These are phyloP conservation scores for Silene conica DNA, from an alignment of 148 eudicot species.

Conservation along the genomic window DNA sequence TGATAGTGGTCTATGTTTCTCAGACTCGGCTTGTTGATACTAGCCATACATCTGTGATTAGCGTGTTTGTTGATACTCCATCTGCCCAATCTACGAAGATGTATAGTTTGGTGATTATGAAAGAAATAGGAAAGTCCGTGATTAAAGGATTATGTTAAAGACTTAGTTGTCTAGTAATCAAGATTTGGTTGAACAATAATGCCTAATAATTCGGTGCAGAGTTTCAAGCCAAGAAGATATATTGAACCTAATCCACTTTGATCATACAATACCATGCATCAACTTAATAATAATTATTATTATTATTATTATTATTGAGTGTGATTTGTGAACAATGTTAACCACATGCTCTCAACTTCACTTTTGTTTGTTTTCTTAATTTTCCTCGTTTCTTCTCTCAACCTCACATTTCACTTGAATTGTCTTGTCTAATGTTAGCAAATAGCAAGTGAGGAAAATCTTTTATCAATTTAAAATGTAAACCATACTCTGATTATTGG, in stretches of 20 bases:
- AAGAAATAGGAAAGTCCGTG: slow-evolving; percentile 14
- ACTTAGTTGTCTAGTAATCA: slow-evolving; percentile 23
- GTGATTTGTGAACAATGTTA: neutral
- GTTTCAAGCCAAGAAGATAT: slow-evolving; percentile 7
- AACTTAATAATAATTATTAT: too few species aligned
- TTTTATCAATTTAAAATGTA: too few species aligned
- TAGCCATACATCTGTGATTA: neutral
- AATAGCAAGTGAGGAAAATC: too few species aligned
- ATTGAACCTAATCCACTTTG: slow-evolving; percentile 15
- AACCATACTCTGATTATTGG: too few species aligned
- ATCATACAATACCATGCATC: too few species aligned
- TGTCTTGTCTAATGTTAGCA: too few species aligned
- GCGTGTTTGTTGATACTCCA: neutral
- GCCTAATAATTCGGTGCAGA: slow-evolving; percentile 16
- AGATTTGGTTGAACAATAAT: slow-evolving; percentile 7
- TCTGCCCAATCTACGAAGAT: slow-evolving; percentile 12
- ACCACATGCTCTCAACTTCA: neutral
- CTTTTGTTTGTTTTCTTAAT: neutral
- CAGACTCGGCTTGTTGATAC: neutral
- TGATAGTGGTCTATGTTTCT: neutral
- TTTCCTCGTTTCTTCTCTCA: neutral
- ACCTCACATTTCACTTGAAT: neutral
- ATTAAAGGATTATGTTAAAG: slow-evolving; percentile 20
- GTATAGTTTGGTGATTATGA: slow-evolving; percentile 12
- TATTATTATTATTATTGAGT: too few species aligned